Evolutionary conservation across 805 yeast species (phyloP).

Genomic region (Metschnikowia orientalis): DNA sequence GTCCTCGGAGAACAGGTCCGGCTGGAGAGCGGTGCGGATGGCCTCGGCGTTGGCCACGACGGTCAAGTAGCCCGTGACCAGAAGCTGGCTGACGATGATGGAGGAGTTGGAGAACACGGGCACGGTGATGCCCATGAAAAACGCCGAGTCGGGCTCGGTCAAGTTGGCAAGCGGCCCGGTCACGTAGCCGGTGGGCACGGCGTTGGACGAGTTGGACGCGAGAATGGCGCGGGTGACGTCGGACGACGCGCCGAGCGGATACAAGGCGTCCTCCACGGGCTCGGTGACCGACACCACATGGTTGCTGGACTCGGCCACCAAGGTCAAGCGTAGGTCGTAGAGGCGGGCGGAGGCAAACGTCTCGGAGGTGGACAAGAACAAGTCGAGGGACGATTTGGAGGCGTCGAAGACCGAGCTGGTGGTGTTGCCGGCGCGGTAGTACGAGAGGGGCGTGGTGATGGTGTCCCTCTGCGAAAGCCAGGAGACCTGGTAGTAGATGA

Average conservation of each 20-base stretch:
- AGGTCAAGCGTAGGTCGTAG: constrained; percentile 55
- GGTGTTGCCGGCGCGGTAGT: constrained; percentile 69
- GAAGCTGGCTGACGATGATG: constrained; percentile 49
- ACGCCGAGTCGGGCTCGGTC: constrained; percentile 26
- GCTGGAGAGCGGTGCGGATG: constrained; percentile 24
- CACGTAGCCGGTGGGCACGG: constrained; percentile 28
- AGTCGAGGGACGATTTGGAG: constrained; percentile 47
- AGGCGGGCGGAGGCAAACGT: constrained; percentile 59
- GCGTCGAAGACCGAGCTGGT: constrained; percentile 40
- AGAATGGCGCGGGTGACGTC: constrained; percentile 41
- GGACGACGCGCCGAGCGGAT: constrained; percentile 48
- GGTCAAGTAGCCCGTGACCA: constrained; percentile 67
- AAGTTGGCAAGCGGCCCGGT: constrained; percentile 61
- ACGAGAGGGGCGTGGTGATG: constrained; percentile 55
- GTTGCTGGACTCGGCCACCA: constrained; percentile 39
- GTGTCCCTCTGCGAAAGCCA: constrained; percentile 61
- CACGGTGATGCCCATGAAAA: constrained; percentile 68
- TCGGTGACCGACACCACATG: constrained; percentile 23
- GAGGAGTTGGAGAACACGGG: constrained; percentile 76
- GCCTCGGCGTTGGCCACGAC: constrained; percentile 39
- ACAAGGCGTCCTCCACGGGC: constrained; percentile 35
- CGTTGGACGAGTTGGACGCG: constrained; percentile 14
- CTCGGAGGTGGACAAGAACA: constrained; percentile 61
- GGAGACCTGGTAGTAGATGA: constrained; percentile 61
- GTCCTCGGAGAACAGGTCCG: constrained; percentile 18